Base-by-base conservation (phyloP, 2,329 filamentous ascomycete genomes). In the Trichophyton verrucosum region DNA sequence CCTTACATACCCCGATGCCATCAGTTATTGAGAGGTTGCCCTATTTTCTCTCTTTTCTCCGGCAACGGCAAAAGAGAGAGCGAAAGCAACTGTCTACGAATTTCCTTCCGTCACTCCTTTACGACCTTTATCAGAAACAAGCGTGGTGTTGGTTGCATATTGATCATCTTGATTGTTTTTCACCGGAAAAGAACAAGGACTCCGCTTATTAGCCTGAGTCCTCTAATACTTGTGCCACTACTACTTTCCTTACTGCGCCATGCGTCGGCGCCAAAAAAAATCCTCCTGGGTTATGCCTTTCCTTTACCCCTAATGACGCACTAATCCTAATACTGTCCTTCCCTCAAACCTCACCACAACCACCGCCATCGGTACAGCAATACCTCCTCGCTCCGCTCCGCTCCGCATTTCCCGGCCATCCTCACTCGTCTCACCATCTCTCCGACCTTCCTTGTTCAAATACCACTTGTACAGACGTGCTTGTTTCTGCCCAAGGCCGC, bases 51-150 rank as follows among this genome's bases (percentile, higher is more conserved):
- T 33, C 17, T 51, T 49, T 33, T 46, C 20, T 30, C 33, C n/a
- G 40, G 3, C 33, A 38, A 44, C n/a, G 40, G 3, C 33, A 38
- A 44, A 7, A 7, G 40, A 44, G 40, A 40, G 20, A 58, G 13
- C 33, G 2, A 38, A 57, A 56, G 24, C 62, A 63, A 20, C 38
- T 57, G 62, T 61, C 60, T 63, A 68, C 64, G 64, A 67, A 61
- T 71, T 67, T 69, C 62, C 64, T 68, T 68, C 64, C 63, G 69
- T 69, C 71, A 67, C 66, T 71, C 69, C 68, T 70, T 70, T 64
- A 40, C 61, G 65, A 64, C 59, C 60, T 62, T 61, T 53, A 33
- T 64, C 59, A 61, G 61, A 64, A 65, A 60, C 65, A 65, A 67
- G 66, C 64, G 65, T 55, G 64, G 63, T 58, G 64, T 64, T 64